A percentile compares a stretch with the other conserved stretches of the same genome.
Conservation (phyloP, 176 grass and related monocot genomes). For the Eleusine indica region DNA sequence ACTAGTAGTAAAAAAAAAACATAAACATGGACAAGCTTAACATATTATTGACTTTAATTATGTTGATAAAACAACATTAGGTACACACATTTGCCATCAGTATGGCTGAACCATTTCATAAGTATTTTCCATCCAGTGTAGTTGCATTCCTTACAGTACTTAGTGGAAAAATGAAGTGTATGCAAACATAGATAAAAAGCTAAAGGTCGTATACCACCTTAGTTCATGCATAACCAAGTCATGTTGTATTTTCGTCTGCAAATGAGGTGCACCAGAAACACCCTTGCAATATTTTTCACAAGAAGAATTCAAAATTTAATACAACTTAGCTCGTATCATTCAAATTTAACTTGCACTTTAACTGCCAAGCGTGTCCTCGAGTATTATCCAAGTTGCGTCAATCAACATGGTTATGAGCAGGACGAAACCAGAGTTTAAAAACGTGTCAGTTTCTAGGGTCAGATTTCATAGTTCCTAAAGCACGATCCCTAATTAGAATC, state of each 20-base stretch:
- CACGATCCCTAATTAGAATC: neutral
- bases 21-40: neutral
- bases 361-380: neutral
- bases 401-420: neutral
- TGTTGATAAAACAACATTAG: neutral
- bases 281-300: neutral
- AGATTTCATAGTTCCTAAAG: neutral
- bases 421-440: neutral
- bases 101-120: neutral
- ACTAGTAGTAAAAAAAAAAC: neutral
- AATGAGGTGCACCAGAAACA: neutral
- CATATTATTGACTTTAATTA: neutral
- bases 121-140: neutral
- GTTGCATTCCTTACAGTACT: neutral
- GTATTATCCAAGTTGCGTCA: neutral
- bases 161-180: neutral
- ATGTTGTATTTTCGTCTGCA: neutral
- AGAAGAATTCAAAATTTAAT: neutral
- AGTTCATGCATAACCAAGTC: neutral
- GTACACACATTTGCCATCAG: neutral
- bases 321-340: neutral
- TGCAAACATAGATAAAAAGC: neutral
- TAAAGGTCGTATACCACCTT: neutral
- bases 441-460: neutral
- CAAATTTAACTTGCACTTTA: neutral